These are phyloP conservation scores for Byssoonygena ceratinophila DNA, from an alignment of 2,329 filamentous ascomycete species.

Conservation along the genomic window DNA sequence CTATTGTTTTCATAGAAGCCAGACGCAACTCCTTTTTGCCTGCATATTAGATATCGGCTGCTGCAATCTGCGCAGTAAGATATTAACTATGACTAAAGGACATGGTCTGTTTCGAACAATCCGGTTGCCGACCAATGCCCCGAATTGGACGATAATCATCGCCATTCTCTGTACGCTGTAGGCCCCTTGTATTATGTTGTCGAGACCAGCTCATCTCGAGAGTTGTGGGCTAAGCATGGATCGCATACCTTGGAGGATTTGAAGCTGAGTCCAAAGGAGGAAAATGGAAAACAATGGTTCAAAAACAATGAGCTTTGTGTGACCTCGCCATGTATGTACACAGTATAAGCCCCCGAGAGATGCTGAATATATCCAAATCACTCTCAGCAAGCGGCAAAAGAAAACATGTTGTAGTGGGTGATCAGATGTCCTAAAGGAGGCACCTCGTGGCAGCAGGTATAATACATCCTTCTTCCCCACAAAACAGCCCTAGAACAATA, in stretches of 20 bases:
- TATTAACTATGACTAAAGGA: too few relatives aligned
- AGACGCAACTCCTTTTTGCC: neutral
- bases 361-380: too few relatives aligned
- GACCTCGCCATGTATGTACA: neutral
- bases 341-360: neutral
- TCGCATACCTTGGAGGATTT: neutral
- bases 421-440: neutral
- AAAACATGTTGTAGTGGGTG: too few relatives aligned
- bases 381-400: too few relatives aligned
- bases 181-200: too few relatives aligned
- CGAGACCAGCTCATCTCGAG: too few relatives aligned
- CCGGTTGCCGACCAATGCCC: neutral
- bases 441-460: neutral
- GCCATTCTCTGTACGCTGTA: neutral
- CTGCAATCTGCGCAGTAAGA: too few relatives aligned
- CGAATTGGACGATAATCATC: neutral
- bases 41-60: neutral
- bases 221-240: neutral
- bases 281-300: neutral
- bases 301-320: neutral
- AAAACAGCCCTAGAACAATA: neutral
- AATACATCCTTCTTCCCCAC: neutral
- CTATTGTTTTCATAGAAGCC: neutral
- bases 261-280: neutral
- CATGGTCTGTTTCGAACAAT: neutral